Evolutionary conservation across 257 asterid genomes (phyloP).

Genomic region (Hygrophila difformis): DNA sequence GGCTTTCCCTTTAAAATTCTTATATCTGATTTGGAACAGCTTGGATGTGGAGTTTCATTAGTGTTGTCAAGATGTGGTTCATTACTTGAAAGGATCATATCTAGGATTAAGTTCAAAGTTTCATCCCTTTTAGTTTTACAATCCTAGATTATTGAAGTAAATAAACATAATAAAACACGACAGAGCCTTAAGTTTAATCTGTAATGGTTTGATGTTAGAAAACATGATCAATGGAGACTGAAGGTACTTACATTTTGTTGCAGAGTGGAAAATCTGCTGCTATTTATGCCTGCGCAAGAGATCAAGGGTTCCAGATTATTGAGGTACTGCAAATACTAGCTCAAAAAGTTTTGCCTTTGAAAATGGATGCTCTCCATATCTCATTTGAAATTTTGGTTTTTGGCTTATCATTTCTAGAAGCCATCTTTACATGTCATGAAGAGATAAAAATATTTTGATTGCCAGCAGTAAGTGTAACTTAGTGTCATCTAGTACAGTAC

Average conservation of each 20-base stretch:
- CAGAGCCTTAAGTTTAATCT: too few relatives aligned
- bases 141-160: too few relatives aligned
- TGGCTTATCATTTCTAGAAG: neutral
- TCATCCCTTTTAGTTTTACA: too few relatives aligned
- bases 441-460: neutral
- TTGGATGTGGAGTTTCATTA: conserved; percentile 7
- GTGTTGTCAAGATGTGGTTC: neutral
- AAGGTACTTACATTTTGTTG: conserved; percentile 19
- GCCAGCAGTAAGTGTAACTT: neutral
- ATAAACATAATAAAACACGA: too few relatives aligned
- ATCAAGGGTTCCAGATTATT: conserved; percentile 89
- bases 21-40: conserved; percentile 10
- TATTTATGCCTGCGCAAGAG: conserved; percentile 92
- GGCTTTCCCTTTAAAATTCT: conserved; percentile 6
- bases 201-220: neutral
- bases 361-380: neutral
- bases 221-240: conserved; percentile 13
- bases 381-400: conserved; percentile 2
- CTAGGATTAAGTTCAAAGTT: neutral
- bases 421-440: neutral
- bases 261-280: conserved; percentile 99
- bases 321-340: conserved; percentile 52
- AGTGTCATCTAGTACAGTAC: neutral
- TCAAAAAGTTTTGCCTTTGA: conserved; percentile 6
- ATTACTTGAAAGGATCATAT: neutral